phyloP scores from a whole-genome alignment of 305 asterid genomes.

The Petunia hybrid region DNA sequence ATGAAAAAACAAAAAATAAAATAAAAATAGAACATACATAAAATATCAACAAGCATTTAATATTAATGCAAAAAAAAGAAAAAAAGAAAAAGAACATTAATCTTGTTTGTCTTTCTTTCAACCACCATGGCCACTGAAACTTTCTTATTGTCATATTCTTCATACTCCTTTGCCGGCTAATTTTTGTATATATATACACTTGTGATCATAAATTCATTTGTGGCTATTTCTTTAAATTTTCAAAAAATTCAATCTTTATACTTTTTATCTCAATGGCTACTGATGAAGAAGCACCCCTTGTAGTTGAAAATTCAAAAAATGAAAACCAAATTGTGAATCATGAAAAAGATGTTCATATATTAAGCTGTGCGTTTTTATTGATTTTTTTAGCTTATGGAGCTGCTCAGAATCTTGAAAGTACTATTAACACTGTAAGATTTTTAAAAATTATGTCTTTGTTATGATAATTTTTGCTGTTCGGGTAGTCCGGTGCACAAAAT shows the following conservation, averaged over 20 bases:
- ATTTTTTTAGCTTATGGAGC: constrained; percentile 94
- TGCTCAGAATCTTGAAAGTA: constrained; percentile 93
- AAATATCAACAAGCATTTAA: not conserved
- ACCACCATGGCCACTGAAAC: not conserved
- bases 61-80: not conserved
- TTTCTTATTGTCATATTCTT: constrained; percentile 18
- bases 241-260: not conserved
- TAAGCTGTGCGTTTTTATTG: constrained; percentile 82
- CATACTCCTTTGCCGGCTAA: constrained; percentile 20
- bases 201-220: constrained; percentile 14
- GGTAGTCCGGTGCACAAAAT: no score
- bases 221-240: not conserved
- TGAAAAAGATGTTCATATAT: constrained; percentile 69
- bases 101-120: not conserved
- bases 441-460: not conserved
- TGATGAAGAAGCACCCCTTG: constrained; percentile 74
- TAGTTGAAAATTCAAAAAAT: constrained; percentile 34
- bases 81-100: no score
- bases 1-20: not conserved
- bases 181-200: not conserved
- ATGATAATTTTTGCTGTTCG: not conserved
- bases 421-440: constrained; percentile 73
- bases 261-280: constrained; percentile 58
- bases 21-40: not conserved
- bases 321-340: constrained; percentile 54